These are phyloP conservation scores for Nissolia schottii DNA, from an alignment of 306 rosid species.

Conservation along the genomic window DNA sequence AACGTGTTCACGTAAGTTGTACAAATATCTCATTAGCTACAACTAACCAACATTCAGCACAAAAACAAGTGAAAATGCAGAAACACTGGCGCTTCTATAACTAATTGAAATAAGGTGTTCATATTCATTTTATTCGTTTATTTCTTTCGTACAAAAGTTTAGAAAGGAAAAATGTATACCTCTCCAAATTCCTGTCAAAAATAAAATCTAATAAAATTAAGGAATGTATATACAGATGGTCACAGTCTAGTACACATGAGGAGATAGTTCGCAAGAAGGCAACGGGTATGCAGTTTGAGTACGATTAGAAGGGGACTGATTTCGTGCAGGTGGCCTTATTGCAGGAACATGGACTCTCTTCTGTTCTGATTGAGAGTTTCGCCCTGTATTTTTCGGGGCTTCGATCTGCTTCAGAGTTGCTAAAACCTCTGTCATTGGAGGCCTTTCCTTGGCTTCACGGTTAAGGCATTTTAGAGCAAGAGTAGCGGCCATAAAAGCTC, in stretches of 20 bases:
- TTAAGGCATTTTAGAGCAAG: slow-evolving; percentile 67
- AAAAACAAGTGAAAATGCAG: background rate
- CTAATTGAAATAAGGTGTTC: slow-evolving; percentile 4
- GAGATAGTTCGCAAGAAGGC: slow-evolving; percentile 40
- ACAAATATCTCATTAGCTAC: background rate
- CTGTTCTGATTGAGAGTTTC: slow-evolving; percentile 40
- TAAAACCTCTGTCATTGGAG: slow-evolving; percentile 72
- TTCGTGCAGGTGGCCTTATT: slow-evolving; percentile 36
- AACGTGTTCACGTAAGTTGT: background rate
- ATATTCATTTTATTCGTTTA: background rate
- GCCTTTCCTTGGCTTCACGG: slow-evolving; percentile 63
- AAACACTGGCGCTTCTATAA: background rate
- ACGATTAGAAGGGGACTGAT: slow-evolving; percentile 33
- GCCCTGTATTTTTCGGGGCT: slow-evolving; percentile 41
- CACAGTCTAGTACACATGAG: slow-evolving; percentile 30
- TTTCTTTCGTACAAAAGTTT: background rate
- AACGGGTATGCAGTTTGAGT: slow-evolving; percentile 54
- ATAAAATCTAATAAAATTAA: slow-evolving; percentile 15
- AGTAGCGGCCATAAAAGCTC: slow-evolving; percentile 59
- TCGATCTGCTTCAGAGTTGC: slow-evolving; percentile 56
- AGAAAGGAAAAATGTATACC: background rate
- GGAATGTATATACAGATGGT: slow-evolving; percentile 29
- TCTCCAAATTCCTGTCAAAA: slow-evolving; percentile 16
- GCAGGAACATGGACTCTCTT: slow-evolving; percentile 24
- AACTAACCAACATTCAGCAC: background rate